Base-by-base conservation (phyloP, 495 filamentous ascomycete genomes). In the Friedmanniomyces endolithicus region DNA sequence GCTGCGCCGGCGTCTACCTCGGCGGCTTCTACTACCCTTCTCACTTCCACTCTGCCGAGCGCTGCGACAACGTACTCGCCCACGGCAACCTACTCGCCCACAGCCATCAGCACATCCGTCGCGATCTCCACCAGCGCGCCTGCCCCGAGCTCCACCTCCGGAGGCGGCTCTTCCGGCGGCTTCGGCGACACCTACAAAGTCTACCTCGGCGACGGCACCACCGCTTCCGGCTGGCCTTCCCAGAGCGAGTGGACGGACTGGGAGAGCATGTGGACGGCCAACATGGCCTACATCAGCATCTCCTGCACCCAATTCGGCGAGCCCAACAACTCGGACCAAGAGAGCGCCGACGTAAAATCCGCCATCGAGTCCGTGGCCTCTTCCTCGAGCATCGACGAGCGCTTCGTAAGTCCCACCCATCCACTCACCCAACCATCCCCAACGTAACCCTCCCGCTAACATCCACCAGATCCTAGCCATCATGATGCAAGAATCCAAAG, bases 281-380 rank as follows among this genome's bases (percentile, higher is more conserved):
- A 77, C 68, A 56, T 67, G 46, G 62, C 53, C 6, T 62, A 66
- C 48, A 71, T 82, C 60, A 31, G 35, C 6, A 31, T 52, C 25
- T 74, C 73, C 14, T 81, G 77, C 62, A 48, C 60, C 14, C 68
- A 75, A 57, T 74, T 64, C 48, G 35, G 48, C 46, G 62, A 64
- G 16, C 35, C 62, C 12, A 62, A 77, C 62, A 71, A 74, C 63
- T 67, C 69, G 45, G 86, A 90, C 61, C 78, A 88, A 25, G 90
- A 97, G 65, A 87, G 90, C 31, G 86, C 90, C 60, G 83, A 62
- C 14, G 23, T 64, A 12, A 54, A 60, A 25, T 25, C 33, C 51
- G 62, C 62, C n/a, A 62, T 64, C 39, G 31, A 56, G n/a, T 7
- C 9, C 47, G 41, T 58, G 16, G 50, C 55, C 20, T 40, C 41